These are phyloP conservation scores for Incumbomyces lentus DNA, from an alignment of 2,329 filamentous ascomycete genomes.

Conservation along the genomic window DNA sequence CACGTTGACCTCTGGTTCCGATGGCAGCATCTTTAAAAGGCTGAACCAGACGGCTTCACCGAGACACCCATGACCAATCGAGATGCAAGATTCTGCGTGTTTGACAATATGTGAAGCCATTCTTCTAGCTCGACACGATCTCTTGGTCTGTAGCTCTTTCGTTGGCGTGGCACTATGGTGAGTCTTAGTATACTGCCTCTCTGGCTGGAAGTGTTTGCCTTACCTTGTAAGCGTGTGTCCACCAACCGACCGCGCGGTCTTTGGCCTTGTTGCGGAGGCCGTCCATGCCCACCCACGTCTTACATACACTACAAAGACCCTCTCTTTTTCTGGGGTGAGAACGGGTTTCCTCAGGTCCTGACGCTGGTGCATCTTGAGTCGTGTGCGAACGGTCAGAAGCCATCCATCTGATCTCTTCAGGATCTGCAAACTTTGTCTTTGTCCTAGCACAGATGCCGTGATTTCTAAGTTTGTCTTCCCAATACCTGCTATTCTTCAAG, in stretches of 20 bases:
- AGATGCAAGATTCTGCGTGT: no score
- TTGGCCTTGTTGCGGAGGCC: conserved; percentile 4
- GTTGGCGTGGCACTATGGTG: conserved; percentile 1
- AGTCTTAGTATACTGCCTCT: neutral
- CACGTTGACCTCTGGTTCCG: no score
- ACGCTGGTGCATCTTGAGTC: neutral
- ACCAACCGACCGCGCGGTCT: conserved; percentile 6
- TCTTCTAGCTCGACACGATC: neutral
- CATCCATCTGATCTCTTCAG: conserved; percentile 4
- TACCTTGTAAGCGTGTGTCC: conserved; percentile 8
- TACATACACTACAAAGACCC: conserved; percentile 3
- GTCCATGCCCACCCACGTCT: conserved; percentile 5
- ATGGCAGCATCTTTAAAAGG: no score
- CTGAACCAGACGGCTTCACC: no score
- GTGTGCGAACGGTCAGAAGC: neutral
- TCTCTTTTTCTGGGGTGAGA: conserved; percentile 1
- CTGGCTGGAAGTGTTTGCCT: neutral
- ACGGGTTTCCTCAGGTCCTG: neutral
- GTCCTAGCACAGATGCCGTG: conserved; percentile 8
- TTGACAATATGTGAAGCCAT: no score
- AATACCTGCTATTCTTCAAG: conserved; percentile 7
- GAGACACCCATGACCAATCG: no score
- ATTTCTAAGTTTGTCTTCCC: conserved; percentile 9
- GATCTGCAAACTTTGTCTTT: conserved; percentile 1
- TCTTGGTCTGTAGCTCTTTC: neutral